Percentiles rank a stretch among this genome's conserved stretches.
phyloP scores from a whole-genome alignment of 176 grass and related monocot species.

The Zoysia pacifica region DNA sequence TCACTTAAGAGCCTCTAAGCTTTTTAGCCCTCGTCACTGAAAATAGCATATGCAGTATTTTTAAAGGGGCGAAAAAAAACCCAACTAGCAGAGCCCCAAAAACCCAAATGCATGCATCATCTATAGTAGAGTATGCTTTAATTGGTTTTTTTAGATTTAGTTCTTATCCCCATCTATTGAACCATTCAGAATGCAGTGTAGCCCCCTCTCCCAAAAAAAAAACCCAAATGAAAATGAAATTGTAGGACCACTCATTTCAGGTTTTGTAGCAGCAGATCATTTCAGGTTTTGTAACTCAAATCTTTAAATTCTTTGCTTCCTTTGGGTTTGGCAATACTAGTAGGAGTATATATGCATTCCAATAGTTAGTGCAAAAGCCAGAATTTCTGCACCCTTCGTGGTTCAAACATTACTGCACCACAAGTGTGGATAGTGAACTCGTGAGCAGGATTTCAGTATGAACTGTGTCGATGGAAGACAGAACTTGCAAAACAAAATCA shows the following conservation, averaged over 20 bases:
- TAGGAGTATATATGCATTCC: constrained; percentile 42
- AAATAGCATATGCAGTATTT: too few species aligned
- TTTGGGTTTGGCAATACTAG: constrained; percentile 59
- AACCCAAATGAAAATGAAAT: background rate
- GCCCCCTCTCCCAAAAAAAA: too few species aligned
- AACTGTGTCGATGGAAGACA: background rate
- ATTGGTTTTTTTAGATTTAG: too few species aligned
- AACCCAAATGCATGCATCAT: too few species aligned
- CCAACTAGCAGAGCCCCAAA: too few species aligned
- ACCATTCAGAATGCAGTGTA: too few species aligned
- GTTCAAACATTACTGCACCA: background rate
- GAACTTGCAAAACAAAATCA: background rate
- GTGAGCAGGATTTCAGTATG: background rate
- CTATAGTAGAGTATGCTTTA: too few species aligned
- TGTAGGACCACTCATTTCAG: background rate
- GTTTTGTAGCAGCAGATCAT: background rate
- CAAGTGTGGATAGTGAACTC: background rate
- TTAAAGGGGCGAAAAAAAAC: too few species aligned
- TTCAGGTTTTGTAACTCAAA: too few species aligned
- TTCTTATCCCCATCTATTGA: too few species aligned
- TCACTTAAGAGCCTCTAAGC: too few species aligned
- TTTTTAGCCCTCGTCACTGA: too few species aligned
- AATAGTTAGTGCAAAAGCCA: constrained; percentile 52
- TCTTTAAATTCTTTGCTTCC: constrained; percentile 83
- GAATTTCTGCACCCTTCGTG: background rate